Conservation (phyloP, 345 rosid genomes). For the Populus deltoides region DNA sequence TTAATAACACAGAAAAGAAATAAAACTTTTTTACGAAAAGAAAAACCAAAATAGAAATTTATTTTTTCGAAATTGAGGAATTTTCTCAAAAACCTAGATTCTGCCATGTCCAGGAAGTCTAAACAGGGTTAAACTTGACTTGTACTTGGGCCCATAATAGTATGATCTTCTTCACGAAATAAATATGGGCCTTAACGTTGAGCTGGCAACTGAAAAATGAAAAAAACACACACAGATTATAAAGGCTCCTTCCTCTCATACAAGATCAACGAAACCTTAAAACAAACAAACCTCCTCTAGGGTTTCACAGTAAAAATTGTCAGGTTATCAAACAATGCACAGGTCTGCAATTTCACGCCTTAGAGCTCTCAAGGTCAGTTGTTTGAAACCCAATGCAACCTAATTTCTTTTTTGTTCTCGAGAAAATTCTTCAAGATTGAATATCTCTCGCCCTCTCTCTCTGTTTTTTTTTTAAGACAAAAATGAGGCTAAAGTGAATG, state of each 20-base stretch:
- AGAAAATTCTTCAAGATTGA: not conserved
- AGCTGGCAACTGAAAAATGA: too few relatives aligned
- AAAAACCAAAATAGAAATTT: too few relatives aligned
- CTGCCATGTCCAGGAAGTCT: too few relatives aligned
- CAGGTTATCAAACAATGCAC: slow-evolving; percentile 11
- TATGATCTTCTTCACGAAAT: too few relatives aligned
- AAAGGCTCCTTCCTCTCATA: slow-evolving; percentile 7
- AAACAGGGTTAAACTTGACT: too few relatives aligned
- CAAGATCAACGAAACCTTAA: slow-evolving; percentile 1
- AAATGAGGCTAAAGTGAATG: not conserved
- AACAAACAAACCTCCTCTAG: not conserved
- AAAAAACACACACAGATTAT: not conserved
- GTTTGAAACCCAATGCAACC: not conserved
- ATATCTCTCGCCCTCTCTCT: too few relatives aligned
- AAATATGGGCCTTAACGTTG: too few relatives aligned
- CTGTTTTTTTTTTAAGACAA: not conserved
- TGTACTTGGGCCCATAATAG: too few relatives aligned
- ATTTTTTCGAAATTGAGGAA: too few relatives aligned
- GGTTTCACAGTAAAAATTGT: not conserved
- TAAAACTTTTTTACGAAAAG: too few relatives aligned
- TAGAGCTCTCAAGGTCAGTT: slow-evolving; percentile 24
- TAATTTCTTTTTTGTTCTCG: slow-evolving; percentile 1
- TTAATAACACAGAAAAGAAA: too few relatives aligned
- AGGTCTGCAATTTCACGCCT: slow-evolving; percentile 27
- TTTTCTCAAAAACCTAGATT: too few relatives aligned